Percentiles rank a stretch among this genome's conserved stretches.
Evolutionary conservation across 768 basidiomycete genomes (phyloP).

Genomic region (Amanita polypyramis): DNA sequence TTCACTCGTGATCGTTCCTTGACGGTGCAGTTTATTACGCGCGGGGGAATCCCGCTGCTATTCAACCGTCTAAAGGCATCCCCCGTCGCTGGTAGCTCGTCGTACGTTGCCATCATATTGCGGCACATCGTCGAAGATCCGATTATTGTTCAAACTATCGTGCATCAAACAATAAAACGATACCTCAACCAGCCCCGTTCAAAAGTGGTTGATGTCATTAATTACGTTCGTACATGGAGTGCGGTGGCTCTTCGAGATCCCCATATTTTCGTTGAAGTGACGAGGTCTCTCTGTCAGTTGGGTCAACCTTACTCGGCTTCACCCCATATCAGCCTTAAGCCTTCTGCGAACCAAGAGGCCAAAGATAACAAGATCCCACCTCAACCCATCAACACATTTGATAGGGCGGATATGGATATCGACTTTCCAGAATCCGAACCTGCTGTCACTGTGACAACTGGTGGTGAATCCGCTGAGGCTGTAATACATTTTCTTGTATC

Average conservation of each 20-base stretch:
- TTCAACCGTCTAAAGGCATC: conserved; percentile 58
- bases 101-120: conserved; percentile 80
- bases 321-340: conserved; percentile 50
- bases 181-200: conserved; percentile 70
- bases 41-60: conserved; percentile 50
- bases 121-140: conserved; percentile 85
- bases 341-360: neutral
- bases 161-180: conserved; percentile 75
- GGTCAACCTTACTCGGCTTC: conserved; percentile 48
- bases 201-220: conserved; percentile 52
- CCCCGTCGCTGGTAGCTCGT: conserved; percentile 60
- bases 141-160: conserved; percentile 50
- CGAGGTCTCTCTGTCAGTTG: conserved; percentile 63
- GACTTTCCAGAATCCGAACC: conserved; percentile 45
- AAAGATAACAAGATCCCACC: conserved; percentile 7
- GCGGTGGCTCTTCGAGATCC: conserved; percentile 79
- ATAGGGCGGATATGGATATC: conserved; percentile 12
- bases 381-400: conserved; percentile 15
- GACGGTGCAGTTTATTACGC: conserved; percentile 58
- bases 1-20: conserved; percentile 64
- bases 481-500: conserved; percentile 61
- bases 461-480: conserved; percentile 41
- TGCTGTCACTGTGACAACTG: conserved; percentile 13
- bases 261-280: conserved; percentile 61
- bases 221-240: conserved; percentile 68